A percentile compares a stretch with the other conserved stretches of the same genome.
Conservation (phyloP, 768 basidiomycete genomes). For the Mycena belliarum region DNA sequence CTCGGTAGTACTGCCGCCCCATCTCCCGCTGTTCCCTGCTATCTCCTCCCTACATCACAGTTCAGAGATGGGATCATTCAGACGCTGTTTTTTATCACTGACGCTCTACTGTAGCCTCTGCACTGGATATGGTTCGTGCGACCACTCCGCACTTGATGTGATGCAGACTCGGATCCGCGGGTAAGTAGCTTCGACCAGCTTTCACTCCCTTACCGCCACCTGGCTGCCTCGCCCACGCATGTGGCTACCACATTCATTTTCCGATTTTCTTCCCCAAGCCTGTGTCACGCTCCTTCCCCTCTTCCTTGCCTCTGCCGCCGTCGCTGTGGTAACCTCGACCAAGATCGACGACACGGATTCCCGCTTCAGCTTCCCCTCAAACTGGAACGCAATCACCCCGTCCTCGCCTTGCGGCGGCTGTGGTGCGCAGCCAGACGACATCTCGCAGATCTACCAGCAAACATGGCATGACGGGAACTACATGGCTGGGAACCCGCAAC, state of each 20-base stretch:
- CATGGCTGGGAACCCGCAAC: background rate
- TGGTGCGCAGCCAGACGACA: slow-evolving; percentile 2
- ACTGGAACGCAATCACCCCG: slow-evolving; percentile 2
- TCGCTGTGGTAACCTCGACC: slow-evolving; percentile 3
- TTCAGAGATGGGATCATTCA: no score
- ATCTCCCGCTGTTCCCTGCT: no score
- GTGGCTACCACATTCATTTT: slow-evolving; percentile 13
- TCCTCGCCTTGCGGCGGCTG: slow-evolving; percentile 1
- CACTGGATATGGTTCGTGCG: no score
- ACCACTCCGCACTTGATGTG: no score
- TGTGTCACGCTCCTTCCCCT: background rate
- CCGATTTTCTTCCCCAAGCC: background rate
- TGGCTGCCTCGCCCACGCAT: background rate
- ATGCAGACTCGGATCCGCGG: no score
- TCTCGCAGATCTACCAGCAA: background rate
- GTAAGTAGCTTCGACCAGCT: no score
- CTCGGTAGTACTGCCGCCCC: no score
- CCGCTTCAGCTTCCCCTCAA: background rate
- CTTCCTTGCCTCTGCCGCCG: background rate
- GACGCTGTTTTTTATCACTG: no score
- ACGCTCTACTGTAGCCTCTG: no score
- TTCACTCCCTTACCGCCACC: no score
- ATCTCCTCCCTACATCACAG: no score
- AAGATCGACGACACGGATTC: slow-evolving; percentile 4
- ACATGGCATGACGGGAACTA: slow-evolving; percentile 15